Evolutionary conservation across 768 basidiomycete species (phyloP), one percentile per base, ranked within the genome.

Genomic region (Psilocybe cyanescens): DNA sequence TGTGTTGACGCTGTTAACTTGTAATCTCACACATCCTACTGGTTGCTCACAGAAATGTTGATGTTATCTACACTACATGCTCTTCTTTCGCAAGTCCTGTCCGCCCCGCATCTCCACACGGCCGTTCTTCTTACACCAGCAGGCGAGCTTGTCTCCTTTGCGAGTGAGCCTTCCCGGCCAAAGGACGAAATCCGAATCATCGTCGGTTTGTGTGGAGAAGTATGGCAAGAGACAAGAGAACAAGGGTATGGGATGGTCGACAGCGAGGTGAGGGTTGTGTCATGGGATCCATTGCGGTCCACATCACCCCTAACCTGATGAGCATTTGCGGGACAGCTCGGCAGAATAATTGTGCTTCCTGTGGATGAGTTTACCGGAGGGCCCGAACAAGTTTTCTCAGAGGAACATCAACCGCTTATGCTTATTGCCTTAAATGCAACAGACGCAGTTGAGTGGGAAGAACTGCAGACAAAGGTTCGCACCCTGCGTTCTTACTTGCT

Each of bases 151-250:
- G 81, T 93, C 19, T 89, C 88, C 1, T 86, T 80, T 67, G 87
- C 87, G 4, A 81, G 83, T 46, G 77, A 82, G 29, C 79, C 81
- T n/a, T 68, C 74, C 29, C 77, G 84, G 55, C 72, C 86, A 29
- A 93, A 92, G 74, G 91, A 93, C 67, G 86, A 90, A 55, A 81
- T 92, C 49, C 84, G 89, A 56, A 83, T 92, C 46, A 76, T 89
- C 29, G 89, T 88, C 7, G 91, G 91, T 14, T 74, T 94, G 31
- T 85, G 86, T 45, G 84, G 85, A 8, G 91, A 92, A 71, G 79
- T 91, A 35, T 94, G 92, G 91, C 85, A 85, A 54, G 91, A 93
- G 74, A 90, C 87, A 29, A 81, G 78, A 61, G 86, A 83, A 24
- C 80, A 86, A 49, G 86, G 84, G 8, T 77, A 80, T 48, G 90